A percentile compares a stretch with the other conserved stretches of the same genome.
Conservation (phyloP, 805 yeast species). For the Spathaspora boniae region DNA sequence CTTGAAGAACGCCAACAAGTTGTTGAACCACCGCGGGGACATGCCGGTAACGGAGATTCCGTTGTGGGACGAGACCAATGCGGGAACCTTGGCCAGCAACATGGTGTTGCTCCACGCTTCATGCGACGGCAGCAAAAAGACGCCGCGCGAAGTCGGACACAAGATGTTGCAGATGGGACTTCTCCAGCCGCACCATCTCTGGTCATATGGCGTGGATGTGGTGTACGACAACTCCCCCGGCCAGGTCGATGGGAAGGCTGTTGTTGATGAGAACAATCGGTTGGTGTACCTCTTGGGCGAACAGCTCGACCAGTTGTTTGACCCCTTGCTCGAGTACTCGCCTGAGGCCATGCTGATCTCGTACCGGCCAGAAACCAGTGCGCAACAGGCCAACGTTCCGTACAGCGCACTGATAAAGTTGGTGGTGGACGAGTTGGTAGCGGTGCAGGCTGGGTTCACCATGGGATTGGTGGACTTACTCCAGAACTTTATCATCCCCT, state of each 20-base stretch:
- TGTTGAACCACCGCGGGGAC: conserved; percentile 41
- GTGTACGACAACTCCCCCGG: conserved; percentile 55
- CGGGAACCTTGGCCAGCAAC: conserved; percentile 66
- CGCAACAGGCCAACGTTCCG: conserved; percentile 9
- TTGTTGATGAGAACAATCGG: conserved; percentile 66
- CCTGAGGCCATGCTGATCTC: conserved; percentile 80
- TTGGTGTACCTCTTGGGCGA: conserved; percentile 76
- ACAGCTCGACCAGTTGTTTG: conserved; percentile 84
- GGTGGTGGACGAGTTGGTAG: conserved; percentile 63
- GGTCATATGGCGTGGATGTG: conserved; percentile 66
- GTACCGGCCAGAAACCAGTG: conserved; percentile 56
- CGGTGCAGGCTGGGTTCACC: conserved; percentile 73
- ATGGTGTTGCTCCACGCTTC: conserved; percentile 46
- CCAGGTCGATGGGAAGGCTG: conserved; percentile 14
- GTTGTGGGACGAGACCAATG: conserved; percentile 65
- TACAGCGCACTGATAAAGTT: conserved; percentile 34
- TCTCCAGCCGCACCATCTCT: conserved; percentile 46
- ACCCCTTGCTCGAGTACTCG: conserved; percentile 85
- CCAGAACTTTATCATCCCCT: conserved; percentile 74
- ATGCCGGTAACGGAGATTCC: conserved; percentile 29
- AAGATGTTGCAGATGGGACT: conserved; percentile 56
- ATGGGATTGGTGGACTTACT: conserved; percentile 68
- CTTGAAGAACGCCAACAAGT: conserved; percentile 60
- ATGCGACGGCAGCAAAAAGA: conserved; percentile 38
- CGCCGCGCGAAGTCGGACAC: conserved; percentile 58